Evolutionary conservation across 2,329 filamentous ascomycete species (phyloP).

Genomic region (Phoma sp.): DNA sequence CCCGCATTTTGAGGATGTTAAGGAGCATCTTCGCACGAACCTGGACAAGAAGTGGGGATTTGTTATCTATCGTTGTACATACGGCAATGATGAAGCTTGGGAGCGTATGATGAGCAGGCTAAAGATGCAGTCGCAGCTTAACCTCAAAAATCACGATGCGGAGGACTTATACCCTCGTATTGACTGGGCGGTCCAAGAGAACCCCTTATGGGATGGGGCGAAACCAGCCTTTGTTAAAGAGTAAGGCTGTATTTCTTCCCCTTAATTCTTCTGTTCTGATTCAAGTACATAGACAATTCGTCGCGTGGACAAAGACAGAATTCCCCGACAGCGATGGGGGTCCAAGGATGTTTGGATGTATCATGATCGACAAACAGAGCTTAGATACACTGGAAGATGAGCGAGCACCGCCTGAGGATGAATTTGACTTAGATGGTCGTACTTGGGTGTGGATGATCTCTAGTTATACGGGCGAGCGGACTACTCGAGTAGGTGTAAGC

Average conservation of each 20-base stretch:
- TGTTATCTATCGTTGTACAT: conserved; percentile 19
- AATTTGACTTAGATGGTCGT: neutral
- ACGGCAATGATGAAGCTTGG: conserved; percentile 12
- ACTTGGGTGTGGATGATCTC: neutral
- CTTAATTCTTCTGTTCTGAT: neutral
- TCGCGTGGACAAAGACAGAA: neutral
- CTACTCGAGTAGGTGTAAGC: neutral
- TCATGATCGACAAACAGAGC: neutral
- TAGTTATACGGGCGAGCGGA: neutral
- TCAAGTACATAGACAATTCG: neutral
- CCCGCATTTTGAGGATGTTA: neutral
- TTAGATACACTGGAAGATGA: neutral
- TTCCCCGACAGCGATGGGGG: neutral
- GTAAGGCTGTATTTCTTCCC: neutral
- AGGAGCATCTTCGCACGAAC: neutral
- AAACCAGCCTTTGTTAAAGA: neutral
- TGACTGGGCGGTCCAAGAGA: conserved; percentile 16
- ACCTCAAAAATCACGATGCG: neutral
- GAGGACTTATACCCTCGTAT: conserved; percentile 13
- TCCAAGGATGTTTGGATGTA: neutral
- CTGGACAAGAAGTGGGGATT: conserved; percentile 13
- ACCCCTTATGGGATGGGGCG: conserved; percentile 1
- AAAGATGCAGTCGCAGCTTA: neutral
- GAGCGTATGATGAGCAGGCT: conserved; percentile 11
- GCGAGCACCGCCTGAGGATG: neutral